phyloP scores from a whole-genome alignment of 306 rosid species.

The Lathyrus oleraceus region DNA sequence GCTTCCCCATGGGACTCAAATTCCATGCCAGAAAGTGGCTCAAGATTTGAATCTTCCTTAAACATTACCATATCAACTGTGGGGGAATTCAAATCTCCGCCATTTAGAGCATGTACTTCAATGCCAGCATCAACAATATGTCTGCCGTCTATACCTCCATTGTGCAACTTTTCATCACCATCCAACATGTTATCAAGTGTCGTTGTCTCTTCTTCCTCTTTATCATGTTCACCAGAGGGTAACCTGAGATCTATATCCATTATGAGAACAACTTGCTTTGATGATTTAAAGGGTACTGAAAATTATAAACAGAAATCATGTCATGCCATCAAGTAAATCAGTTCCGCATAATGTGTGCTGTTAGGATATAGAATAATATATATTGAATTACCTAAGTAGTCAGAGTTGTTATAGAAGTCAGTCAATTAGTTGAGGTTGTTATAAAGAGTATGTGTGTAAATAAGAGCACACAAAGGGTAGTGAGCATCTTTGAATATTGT shows the following conservation, averaged over 20 bases:
- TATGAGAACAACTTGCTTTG: conserved; percentile 41
- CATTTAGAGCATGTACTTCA: conserved; percentile 62
- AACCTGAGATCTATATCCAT: conserved; percentile 96
- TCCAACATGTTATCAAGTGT: conserved; percentile 75
- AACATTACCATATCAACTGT: conserved; percentile 63
- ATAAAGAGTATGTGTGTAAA: too few relatives aligned
- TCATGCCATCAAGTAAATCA: conserved; percentile 23
- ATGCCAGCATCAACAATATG: conserved; percentile 61
- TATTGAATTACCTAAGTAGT: too few relatives aligned
- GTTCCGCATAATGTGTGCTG: background rate
- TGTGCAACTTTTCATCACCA: conserved; percentile 73
- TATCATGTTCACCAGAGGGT: conserved; percentile 88
- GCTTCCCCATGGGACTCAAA: conserved; percentile 96
- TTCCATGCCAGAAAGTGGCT: conserved; percentile 99
- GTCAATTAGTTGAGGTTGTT: too few relatives aligned
- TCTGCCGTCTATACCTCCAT: conserved; percentile 67
- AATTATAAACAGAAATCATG: conserved; percentile 32
- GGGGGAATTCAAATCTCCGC: conserved; percentile 79
- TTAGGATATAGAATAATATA: too few relatives aligned
- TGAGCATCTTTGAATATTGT: too few relatives aligned
- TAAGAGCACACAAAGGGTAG: too few relatives aligned
- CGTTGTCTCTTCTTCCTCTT: conserved; percentile 76
- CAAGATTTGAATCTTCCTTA: conserved; percentile 92
- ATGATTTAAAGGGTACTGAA: conserved; percentile 54
- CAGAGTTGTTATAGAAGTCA: too few relatives aligned